Percentiles rank a stretch among this genome's conserved stretches.
These are phyloP conservation scores for Melaleuca quinquenervia DNA, from an alignment of 345 rosid genomes.

Conservation along the genomic window DNA sequence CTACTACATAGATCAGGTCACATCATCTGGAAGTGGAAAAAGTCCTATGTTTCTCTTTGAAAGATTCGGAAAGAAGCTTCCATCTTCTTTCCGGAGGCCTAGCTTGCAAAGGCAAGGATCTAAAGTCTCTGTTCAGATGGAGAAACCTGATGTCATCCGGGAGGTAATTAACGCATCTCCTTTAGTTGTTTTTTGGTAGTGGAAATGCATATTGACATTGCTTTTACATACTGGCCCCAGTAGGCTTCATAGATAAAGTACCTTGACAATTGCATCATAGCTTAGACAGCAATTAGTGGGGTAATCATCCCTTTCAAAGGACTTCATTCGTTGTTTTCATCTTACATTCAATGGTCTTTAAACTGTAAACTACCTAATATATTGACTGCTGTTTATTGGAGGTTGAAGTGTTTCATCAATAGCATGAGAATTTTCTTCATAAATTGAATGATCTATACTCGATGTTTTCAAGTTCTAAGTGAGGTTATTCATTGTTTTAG, in stretches of 20 bases:
- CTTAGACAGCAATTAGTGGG: neutral
- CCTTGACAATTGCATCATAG: neutral
- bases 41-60: constrained; percentile 38
- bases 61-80: constrained; percentile 21
- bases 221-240: neutral
- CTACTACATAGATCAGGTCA: constrained; percentile 55
- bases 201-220: neutral
- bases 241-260: neutral
- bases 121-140: constrained; percentile 50
- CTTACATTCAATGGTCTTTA: neutral
- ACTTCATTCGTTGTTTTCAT: neutral
- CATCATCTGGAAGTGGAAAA: constrained; percentile 47
- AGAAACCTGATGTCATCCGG: constrained; percentile 60
- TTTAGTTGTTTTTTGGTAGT: neutral
- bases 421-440: neutral
- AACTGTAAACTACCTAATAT: neutral
- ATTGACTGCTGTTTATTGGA: neutral
- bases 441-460: neutral
- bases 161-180: constrained; percentile 40
- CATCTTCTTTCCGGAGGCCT: constrained; percentile 30
- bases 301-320: neutral
- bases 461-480: neutral
- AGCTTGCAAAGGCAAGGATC: constrained; percentile 53
- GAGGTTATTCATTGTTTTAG: too few species aligned
- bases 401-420: neutral